Base-by-base conservation (phyloP, 192 early-diverging fungal genomes). In the Coemansia sp. region DNA sequence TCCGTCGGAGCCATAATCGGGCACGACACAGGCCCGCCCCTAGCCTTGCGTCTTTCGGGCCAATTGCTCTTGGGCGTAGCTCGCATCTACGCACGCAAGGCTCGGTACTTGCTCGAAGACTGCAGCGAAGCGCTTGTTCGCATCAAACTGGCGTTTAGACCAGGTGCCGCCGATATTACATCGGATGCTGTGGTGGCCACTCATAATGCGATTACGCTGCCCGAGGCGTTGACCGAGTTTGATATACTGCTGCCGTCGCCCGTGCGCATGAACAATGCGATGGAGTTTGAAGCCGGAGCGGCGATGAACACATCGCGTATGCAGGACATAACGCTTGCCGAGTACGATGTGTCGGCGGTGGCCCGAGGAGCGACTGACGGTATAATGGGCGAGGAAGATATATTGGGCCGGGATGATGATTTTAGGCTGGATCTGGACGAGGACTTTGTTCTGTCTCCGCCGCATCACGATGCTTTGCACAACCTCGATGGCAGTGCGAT, bases 11-110 rank as follows among this genome's bases (percentile, higher is more conserved):
- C 91, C 12, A 95, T 97, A 58, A 86, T 92, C 60, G 88, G 85
- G 12, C 80, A 77, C 23, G 89, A 93, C 65, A 88, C 90, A 27
- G 77, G 77, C 3, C 88, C 92, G 14, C 92, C 95, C 24, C 88
- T 97, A 76, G 94, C 96, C 2, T 75, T 99, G 43, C 91, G 96
- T 60, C 85, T 98, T 23, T 94, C 96, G 5, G 97, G 96, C 0
- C 97, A 99, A 73, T 84, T 99, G 37, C 85, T 99, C 51, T 83
- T 99, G 6, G 97, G 97, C 41, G 94, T 99, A 1, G 89, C 91
- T 0, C 87, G 91, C 37, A 98, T 99, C 65, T 98, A 94, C 82
- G 95, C 96, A 4, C 86, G 95, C 29, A 99, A 99, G 76, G 90
- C 97, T 1, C 89, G 88, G 47, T 99, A 99, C 67, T 80, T 99